phyloP scores from a whole-genome alignment of 2,329 filamentous ascomycete genomes.

The Aureobasidium lini region DNA sequence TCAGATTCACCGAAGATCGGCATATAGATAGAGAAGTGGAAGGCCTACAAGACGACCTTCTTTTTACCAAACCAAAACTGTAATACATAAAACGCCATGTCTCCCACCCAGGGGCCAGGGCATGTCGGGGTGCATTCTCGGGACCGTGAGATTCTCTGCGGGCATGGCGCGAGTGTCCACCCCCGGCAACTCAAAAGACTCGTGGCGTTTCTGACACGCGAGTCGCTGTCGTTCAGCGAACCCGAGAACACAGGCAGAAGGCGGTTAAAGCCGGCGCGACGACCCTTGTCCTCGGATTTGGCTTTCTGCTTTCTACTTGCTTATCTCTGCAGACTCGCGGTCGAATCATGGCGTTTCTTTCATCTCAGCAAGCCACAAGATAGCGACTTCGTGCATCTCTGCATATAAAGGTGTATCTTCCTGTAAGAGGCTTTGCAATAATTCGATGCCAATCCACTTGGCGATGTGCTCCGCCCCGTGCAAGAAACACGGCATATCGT shows the following conservation, averaged over 20 bases:
- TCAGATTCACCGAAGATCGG: background rate
- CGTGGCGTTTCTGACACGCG: background rate
- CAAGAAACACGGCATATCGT: constrained; percentile 4
- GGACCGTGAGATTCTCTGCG: background rate
- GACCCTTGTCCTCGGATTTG: background rate
- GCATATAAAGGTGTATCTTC: background rate
- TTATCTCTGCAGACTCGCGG: background rate
- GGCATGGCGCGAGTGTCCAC: background rate
- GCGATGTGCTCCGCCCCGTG: background rate
- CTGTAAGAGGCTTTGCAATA: background rate
- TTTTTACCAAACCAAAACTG: constrained; percentile 2
- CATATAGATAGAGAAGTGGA: background rate
- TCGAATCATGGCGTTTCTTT: background rate
- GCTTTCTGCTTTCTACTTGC: background rate
- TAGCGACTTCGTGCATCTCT: background rate
- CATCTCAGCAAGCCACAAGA: background rate
- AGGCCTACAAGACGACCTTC: background rate
- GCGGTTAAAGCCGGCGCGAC: background rate
- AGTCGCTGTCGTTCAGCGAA: background rate
- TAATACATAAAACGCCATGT: background rate
- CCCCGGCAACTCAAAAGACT: background rate
- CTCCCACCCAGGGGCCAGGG: background rate
- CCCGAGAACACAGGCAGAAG: too few species aligned
- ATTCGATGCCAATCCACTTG: background rate
- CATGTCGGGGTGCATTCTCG: background rate